Evolutionary conservation across 345 rosid species (phyloP), one percentile per base, ranked within the genome.

Genomic region (Populus alba): DNA sequence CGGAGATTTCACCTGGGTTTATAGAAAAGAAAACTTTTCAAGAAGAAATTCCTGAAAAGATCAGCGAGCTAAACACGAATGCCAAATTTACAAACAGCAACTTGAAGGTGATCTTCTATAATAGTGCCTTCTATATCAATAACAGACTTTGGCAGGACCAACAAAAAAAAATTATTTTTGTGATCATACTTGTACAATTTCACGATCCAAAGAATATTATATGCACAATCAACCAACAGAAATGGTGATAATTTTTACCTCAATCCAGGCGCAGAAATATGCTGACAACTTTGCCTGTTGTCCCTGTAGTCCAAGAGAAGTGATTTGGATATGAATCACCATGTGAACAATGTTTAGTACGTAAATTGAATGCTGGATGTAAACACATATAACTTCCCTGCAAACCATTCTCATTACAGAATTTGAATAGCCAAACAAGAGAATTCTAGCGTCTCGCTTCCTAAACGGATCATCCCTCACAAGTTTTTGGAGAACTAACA

Each of bases 361-460:
- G 91, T 91, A 20, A 82, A 84, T 68, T 91, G 93, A 93, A 91
- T 87, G 93, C 82, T 89, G 22, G 95, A 91, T 93, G 93, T 90
- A 85, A 75, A 41, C 9, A 35, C 66, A 31, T 29, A 17, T 33
- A 29, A 57, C 8, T 33, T 20, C 4, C 15, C 11, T 29, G 55
- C 51, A 0, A 37, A 2, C 27, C 38, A 3, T 23, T 65, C 10
- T 5, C 23, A 53, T 18, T 53, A 53, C 59, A 23, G 12, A 49
- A 31, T 53, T 3, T 20, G 23, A 23, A 2, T 20, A 20, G 61
- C 23, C 10, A 18, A 53, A 7, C 61, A 53, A 18, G 23, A 20
- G 61, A 53, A 53, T 53, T 53, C 23, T 20, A 53, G 20, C 7
- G 51, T 2, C 23, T 53, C 25, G 61, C 25, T 27, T 18, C 8